Percentiles rank a stretch among this genome's conserved stretches.
phyloP scores from a whole-genome alignment of 2,329 filamentous ascomycete genomes.

The Aspergillus ochraceoroseus region DNA sequence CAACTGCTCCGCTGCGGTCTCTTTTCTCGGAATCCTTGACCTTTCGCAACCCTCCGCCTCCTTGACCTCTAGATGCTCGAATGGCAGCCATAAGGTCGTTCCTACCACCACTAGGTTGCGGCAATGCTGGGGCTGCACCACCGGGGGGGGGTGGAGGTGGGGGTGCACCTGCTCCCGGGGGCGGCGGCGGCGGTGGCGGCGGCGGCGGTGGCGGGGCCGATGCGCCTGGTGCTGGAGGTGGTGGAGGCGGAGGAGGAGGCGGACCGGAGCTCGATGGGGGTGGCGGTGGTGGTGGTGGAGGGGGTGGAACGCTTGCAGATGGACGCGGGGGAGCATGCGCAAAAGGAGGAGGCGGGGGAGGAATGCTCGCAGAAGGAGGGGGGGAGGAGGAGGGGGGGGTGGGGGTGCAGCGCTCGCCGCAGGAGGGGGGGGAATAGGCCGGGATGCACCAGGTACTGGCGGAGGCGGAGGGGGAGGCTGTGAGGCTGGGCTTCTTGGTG shows the following conservation, averaged over 20 bases:
- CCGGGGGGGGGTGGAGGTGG: conserved; percentile 37
- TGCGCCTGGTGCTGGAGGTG: conserved; percentile 28
- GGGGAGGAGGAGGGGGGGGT: conserved; percentile 47
- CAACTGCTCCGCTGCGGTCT: conserved; percentile 44
- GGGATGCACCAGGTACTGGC: conserved; percentile 32
- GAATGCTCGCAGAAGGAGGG: conserved; percentile 29
- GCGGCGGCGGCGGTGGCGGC: conserved; percentile 47
- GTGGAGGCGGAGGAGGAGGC: conserved; percentile 40
- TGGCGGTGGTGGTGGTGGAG: conserved; percentile 35
- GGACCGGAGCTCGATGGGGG: conserved; percentile 38
- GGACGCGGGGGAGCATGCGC: conserved; percentile 31
- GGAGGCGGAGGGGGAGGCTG: conserved; percentile 44
- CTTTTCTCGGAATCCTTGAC: conserved; percentile 46
- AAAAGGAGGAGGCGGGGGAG: conserved; percentile 49
- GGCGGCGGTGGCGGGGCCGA: conserved; percentile 45
- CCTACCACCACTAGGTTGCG: conserved; percentile 37
- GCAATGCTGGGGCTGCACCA: conserved; percentile 43
- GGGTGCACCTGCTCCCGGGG: conserved; percentile 35
- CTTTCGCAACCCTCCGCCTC: conserved; percentile 43
- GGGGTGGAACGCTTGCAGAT: conserved; percentile 27
- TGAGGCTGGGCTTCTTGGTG: conserved; percentile 38
- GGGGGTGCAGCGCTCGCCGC: conserved; percentile 44
- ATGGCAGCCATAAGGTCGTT: conserved; percentile 47
- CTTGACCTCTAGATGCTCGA: conserved; percentile 53
- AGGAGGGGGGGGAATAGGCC: conserved; percentile 31